These are phyloP conservation scores for Penicillium daleae DNA, from an alignment of 495 filamentous ascomycete genomes.

Conservation along the genomic window DNA sequence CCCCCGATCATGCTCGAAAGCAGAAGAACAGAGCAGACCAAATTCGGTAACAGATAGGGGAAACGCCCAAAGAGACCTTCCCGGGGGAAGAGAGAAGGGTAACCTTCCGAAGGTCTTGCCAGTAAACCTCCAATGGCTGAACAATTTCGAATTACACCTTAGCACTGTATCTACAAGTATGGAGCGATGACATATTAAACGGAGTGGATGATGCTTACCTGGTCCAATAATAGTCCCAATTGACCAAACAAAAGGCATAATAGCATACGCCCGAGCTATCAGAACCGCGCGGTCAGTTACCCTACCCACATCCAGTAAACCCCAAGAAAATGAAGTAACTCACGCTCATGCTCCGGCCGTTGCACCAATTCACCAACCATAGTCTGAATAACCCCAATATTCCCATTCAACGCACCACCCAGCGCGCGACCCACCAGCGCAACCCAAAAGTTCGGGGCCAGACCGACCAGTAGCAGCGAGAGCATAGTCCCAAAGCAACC, in stretches of 20 bases:
- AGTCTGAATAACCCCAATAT: constrained; percentile 88
- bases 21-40: constrained; percentile 74
- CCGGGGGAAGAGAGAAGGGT: constrained; percentile 64
- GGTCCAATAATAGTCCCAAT: constrained; percentile 85
- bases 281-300: no score
- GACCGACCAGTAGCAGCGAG: constrained; percentile 80
- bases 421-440: constrained; percentile 75
- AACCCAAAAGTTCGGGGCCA: constrained; percentile 77
- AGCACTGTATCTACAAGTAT: constrained; percentile 12
- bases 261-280: constrained; percentile 74
- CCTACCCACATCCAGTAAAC: no score
- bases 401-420: constrained; percentile 82
- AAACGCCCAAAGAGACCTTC: constrained; percentile 71
- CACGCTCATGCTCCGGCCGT: constrained; percentile 81
- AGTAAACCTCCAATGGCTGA: constrained; percentile 75
- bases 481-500: constrained; percentile 80
- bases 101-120: constrained; percentile 70
- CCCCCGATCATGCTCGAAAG: constrained; percentile 72
- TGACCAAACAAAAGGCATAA: constrained; percentile 89
- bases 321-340: constrained; percentile 35
- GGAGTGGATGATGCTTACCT: constrained; percentile 32
- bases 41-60: constrained; percentile 82
- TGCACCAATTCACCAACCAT: constrained; percentile 85
- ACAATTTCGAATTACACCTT: constrained; percentile 9
- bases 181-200: background rate